A percentile compares a stretch with the other conserved stretches of the same genome.
Evolutionary conservation across 768 basidiomycete species (phyloP).

Genomic region (Mycena galopus): DNA sequence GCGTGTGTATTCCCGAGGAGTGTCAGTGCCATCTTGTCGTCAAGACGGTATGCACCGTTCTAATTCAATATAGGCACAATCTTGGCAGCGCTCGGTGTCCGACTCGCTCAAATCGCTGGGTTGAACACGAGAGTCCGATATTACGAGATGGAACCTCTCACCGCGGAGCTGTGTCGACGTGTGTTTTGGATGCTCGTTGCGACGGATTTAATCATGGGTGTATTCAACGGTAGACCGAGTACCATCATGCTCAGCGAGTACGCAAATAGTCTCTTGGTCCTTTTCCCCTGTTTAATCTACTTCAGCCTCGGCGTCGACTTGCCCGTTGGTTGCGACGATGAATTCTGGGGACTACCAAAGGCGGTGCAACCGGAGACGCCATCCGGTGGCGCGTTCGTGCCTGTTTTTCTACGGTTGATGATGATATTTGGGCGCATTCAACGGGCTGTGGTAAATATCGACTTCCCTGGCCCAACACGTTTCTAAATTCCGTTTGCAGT

Average conservation of each 20-base stretch:
- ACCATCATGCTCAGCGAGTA: slow-evolving; percentile 78
- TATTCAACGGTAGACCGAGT: slow-evolving; percentile 72
- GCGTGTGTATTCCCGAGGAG: too few relatives aligned
- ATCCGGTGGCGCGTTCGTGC: slow-evolving; percentile 12
- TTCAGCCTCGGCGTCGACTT: slow-evolving; percentile 73
- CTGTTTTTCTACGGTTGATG: slow-evolving; percentile 9
- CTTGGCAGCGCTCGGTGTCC: slow-evolving; percentile 66
- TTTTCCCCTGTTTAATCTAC: background rate
- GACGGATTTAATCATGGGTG: slow-evolving; percentile 51
- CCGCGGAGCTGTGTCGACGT: slow-evolving; percentile 73
- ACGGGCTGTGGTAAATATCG: background rate
- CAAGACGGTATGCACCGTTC: too few relatives aligned
- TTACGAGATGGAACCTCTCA: slow-evolving; percentile 43
- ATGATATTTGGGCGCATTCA: slow-evolving; percentile 21
- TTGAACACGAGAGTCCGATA: slow-evolving; percentile 61
- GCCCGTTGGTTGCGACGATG: slow-evolving; percentile 63
- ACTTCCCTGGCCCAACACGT: background rate
- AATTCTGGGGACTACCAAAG: slow-evolving; percentile 16
- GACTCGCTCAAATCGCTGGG: slow-evolving; percentile 73
- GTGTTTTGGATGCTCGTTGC: slow-evolving; percentile 61
- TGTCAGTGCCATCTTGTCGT: too few relatives aligned
- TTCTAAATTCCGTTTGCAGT: slow-evolving; percentile 12
- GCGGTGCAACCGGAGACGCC: background rate
- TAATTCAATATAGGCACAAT: slow-evolving; percentile 36
- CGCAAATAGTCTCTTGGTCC: slow-evolving; percentile 36